Evolutionary conservation across 768 basidiomycete species (phyloP).

Genomic region (Serendipita indica): DNA sequence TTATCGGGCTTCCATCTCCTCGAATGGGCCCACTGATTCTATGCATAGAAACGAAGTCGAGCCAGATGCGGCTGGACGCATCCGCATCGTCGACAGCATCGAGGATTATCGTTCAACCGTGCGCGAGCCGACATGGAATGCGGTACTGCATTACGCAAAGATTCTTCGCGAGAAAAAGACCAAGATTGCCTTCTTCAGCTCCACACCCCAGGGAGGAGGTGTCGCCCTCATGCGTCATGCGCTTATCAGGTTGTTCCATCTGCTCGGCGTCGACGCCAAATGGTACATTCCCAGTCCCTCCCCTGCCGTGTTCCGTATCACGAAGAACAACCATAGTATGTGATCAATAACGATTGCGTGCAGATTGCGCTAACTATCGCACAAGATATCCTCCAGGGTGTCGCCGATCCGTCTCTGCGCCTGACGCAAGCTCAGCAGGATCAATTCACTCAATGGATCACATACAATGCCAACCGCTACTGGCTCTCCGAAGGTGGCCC

Average conservation of each 20-base stretch:
- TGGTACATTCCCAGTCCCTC: conserved; percentile 85
- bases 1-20: neutral
- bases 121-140: conserved; percentile 59
- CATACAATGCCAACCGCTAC: conserved; percentile 52
- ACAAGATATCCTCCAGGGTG: conserved; percentile 59
- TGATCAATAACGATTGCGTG: conserved; percentile 12
- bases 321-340: conserved; percentile 84
- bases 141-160: conserved; percentile 57
- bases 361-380: neutral
- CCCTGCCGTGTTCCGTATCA: conserved; percentile 81
- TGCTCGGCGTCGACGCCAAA: conserved; percentile 64
- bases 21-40: neutral
- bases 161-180: conserved; percentile 63
- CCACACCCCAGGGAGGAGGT: conserved; percentile 93
- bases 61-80: conserved; percentile 76
- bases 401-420: conserved; percentile 61
- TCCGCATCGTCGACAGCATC: conserved; percentile 72
- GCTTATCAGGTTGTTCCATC: conserved; percentile 68
- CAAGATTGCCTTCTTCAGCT: conserved; percentile 88
- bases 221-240: conserved; percentile 96
- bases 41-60: conserved; percentile 63
- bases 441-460: conserved; percentile 63
- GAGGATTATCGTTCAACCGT: conserved; percentile 64
- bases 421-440: conserved; percentile 67
- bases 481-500: conserved; percentile 84